These are phyloP conservation scores for Aristolochia fimbriata DNA, from an alignment of 164 flowering plant genomes.

Conservation along the genomic window DNA sequence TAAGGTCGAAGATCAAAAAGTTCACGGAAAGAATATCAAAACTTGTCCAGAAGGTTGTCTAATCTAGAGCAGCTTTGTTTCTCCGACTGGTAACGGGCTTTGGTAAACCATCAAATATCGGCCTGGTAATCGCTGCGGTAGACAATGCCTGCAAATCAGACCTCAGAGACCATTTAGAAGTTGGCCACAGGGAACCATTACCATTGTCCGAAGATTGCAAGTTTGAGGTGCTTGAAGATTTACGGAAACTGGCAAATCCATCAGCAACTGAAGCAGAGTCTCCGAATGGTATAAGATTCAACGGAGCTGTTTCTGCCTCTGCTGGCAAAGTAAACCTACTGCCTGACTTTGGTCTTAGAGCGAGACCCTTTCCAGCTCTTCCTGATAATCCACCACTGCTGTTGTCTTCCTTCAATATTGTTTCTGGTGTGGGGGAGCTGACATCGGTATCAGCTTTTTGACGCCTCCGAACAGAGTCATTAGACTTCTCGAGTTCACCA, in stretches of 20 bases:
- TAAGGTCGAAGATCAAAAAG: neutral
- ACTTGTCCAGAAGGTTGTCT: neutral
- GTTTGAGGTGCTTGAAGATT: slow-evolving; percentile 70
- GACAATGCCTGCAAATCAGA: slow-evolving; percentile 54
- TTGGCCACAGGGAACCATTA: slow-evolving; percentile 36
- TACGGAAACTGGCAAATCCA: slow-evolving; percentile 38
- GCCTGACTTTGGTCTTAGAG: slow-evolving; percentile 56
- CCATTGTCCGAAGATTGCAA: slow-evolving; percentile 49
- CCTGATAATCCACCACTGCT: slow-evolving; percentile 44
- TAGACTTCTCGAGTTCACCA: slow-evolving; percentile 25
- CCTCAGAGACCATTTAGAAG: slow-evolving; percentile 59
- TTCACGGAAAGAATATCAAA: neutral
- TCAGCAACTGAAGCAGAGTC: slow-evolving; percentile 26
- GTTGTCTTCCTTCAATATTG: slow-evolving; percentile 48
- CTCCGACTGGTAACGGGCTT: slow-evolving; percentile 52
- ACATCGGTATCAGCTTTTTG: slow-evolving; percentile 47
- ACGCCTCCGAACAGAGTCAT: slow-evolving; percentile 47
- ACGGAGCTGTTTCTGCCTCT: slow-evolving; percentile 28
- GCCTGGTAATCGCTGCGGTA: slow-evolving; percentile 46
- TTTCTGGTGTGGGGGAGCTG: slow-evolving; percentile 27
- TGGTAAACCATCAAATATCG: slow-evolving; percentile 76
- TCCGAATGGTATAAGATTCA: slow-evolving; percentile 24
- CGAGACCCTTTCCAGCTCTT: slow-evolving; percentile 52
- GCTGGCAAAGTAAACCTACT: slow-evolving; percentile 24
- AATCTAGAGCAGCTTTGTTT: slow-evolving; percentile 78